Evolutionary conservation across 495 filamentous ascomycete genomes (phyloP), one percentile per base, ranked within the genome.

Genomic region (Penicillium salamii): DNA sequence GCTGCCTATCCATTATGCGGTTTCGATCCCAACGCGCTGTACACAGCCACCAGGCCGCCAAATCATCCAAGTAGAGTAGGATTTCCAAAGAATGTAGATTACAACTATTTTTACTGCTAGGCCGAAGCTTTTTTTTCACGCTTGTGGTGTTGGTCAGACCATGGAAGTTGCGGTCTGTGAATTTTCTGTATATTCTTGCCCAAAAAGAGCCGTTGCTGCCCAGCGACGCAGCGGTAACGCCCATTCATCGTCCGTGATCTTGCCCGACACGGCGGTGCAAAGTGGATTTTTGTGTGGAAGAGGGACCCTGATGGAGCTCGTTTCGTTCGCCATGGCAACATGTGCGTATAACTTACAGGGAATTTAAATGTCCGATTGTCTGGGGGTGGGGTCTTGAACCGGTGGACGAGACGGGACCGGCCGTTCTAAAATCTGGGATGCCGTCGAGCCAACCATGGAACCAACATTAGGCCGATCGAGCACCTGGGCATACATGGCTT

Each of bases 171-270:
- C 69, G 67, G 69, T 70, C 69, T 70, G 69, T 42, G 40, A 59
- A 31, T n/a, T 54, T 44, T 55, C 52, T 49, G n/a, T n/a, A 52
- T 44, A 35, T 57, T 52, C 49, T 57, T 20, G 42, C 53, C 55
- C 46, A 59, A 57, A 55, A 48, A 42, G 52, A 26, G 56, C 47
- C 55, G 60, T 72, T 67, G 69, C 65, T 72, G 69, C 69, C 69
- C 69, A 70, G 67, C 59, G 63, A 59, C 46, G 31, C 62, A 33
- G 69, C 67, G 67, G 67, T 67, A 67, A 70, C 67, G 67, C 61
- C 63, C 51, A 66, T 67, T 54, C 47, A 49, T 62, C 53, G 53
- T 55, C 53, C 40, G 54, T 58, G 51, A 45, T 59, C 58, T 66
- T 60, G 66, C 68, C 68, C 62, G 66, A 71, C 66, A 57, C 49